Evolutionary conservation across 2,329 filamentous ascomycete species (phyloP).

Genomic region (Alternaria triticina): DNA sequence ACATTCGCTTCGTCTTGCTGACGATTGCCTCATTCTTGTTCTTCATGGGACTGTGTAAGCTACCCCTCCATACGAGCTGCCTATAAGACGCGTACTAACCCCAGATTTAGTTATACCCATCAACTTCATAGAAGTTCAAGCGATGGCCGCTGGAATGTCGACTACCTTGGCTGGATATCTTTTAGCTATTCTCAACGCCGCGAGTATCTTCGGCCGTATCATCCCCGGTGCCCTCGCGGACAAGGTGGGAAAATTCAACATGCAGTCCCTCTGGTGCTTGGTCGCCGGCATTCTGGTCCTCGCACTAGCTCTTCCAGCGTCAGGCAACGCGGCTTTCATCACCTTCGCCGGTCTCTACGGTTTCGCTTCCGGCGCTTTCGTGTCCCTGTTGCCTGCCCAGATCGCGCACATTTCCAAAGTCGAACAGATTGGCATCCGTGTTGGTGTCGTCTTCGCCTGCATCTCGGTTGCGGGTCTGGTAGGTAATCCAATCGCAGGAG

Average conservation of each 20-base stretch:
- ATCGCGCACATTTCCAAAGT: conserved; percentile 52
- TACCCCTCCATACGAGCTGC: neutral
- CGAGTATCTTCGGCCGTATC: conserved; percentile 61
- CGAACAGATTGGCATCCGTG: conserved; percentile 62
- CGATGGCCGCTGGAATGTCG: conserved; percentile 56
- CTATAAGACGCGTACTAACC: neutral
- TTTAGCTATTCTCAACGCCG: conserved; percentile 58
- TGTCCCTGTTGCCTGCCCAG: conserved; percentile 55
- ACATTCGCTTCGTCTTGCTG: conserved; percentile 54
- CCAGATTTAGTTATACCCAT: conserved; percentile 53
- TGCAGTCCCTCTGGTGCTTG: conserved; percentile 37
- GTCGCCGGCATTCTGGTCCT: conserved; percentile 54
- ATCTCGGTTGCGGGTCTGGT: conserved; percentile 55
- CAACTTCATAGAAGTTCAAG: conserved; percentile 57
- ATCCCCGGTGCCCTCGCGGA: conserved; percentile 63
- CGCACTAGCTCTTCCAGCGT: conserved; percentile 57
- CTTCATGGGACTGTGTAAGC: conserved; percentile 64
- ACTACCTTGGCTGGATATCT: conserved; percentile 58
- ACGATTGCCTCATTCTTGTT: conserved; percentile 60
- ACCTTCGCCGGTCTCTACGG: conserved; percentile 58
- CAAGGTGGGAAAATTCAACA: conserved; percentile 61
- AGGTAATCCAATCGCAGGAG: conserved; percentile 57
- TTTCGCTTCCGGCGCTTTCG: conserved; percentile 60
- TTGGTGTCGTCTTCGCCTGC: conserved; percentile 59
- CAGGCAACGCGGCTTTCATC: conserved; percentile 52